Conservation (phyloP, 306 rosid species). For the Lathyrus tuberosus region DNA sequence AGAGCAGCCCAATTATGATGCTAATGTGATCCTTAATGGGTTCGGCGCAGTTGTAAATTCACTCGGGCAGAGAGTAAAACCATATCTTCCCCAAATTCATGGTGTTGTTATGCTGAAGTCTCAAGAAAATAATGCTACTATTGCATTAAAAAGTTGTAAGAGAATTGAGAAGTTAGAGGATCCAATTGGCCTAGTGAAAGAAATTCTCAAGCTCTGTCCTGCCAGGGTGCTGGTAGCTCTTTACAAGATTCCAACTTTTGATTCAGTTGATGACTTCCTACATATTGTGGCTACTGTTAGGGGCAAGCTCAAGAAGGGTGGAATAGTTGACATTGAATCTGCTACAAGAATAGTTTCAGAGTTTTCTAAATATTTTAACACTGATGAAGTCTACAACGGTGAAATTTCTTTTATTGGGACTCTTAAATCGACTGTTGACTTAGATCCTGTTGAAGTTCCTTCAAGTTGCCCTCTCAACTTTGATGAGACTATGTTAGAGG, state of each 20-base stretch:
- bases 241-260: constrained; percentile 82
- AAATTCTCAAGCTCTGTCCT: constrained; percentile 89
- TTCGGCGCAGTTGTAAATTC: no score
- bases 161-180: constrained; percentile 90
- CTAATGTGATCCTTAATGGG: no score
- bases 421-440: constrained; percentile 76
- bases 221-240: constrained; percentile 64
- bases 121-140: constrained; percentile 62
- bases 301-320: constrained; percentile 96
- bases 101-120: constrained; percentile 90
- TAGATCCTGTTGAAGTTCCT: constrained; percentile 87
- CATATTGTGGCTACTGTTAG: constrained; percentile 83
- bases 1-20: no score
- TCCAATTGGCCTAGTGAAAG: constrained; percentile 92
- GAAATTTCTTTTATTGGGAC: constrained; percentile 89
- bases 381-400: constrained; percentile 73
- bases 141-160: constrained; percentile 84
- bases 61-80: no score
- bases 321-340: constrained; percentile 70
- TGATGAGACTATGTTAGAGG: constrained; percentile 64
- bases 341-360: constrained; percentile 83
- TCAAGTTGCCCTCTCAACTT: constrained; percentile 64
- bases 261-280: constrained; percentile 80
- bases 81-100: no score
- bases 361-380: constrained; percentile 71